Evolutionary conservation across 2,329 filamentous ascomycete species (phyloP).

Genomic region (Didymosphaeria variabile): DNA sequence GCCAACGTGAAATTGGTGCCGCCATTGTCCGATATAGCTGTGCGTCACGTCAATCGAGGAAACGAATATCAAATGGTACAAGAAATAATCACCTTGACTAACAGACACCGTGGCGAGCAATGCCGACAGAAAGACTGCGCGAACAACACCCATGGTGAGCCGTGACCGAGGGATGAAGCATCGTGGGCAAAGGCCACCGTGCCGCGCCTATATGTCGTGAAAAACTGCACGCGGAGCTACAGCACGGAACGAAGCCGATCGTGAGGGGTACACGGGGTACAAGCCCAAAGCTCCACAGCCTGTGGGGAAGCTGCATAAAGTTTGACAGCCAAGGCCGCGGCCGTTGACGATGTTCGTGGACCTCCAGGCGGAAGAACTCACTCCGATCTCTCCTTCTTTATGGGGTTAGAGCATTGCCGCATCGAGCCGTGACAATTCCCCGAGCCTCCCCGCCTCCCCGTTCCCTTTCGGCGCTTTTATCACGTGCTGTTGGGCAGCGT

Average conservation of each 20-base stretch:
- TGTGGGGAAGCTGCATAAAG: conserved; percentile 8
- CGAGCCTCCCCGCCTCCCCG: no score
- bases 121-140: conserved; percentile 18
- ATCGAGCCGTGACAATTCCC: not conserved
- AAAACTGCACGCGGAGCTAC: not conserved
- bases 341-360: not conserved
- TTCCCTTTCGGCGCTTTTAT: no score
- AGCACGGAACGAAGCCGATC: not conserved
- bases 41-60: conserved; percentile 14
- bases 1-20: conserved; percentile 66
- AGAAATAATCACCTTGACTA: conserved; percentile 30
- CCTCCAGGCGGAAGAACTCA: conserved; percentile 1
- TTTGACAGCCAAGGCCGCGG: not conserved
- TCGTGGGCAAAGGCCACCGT: not conserved
- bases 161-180: not conserved
- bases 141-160: conserved; percentile 6
- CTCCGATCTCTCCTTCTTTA: conserved; percentile 6
- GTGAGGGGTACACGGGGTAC: conserved; percentile 17
- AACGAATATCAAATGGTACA: not conserved
- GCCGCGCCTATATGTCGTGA: conserved; percentile 10
- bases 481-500: no score
- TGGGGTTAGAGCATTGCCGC: not conserved
- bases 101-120: conserved; percentile 23
- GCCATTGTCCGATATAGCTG: conserved; percentile 61
- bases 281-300: conserved; percentile 1